Conservation (phyloP, 2,329 filamentous ascomycete genomes). For the Chaetomium globosum region DNA sequence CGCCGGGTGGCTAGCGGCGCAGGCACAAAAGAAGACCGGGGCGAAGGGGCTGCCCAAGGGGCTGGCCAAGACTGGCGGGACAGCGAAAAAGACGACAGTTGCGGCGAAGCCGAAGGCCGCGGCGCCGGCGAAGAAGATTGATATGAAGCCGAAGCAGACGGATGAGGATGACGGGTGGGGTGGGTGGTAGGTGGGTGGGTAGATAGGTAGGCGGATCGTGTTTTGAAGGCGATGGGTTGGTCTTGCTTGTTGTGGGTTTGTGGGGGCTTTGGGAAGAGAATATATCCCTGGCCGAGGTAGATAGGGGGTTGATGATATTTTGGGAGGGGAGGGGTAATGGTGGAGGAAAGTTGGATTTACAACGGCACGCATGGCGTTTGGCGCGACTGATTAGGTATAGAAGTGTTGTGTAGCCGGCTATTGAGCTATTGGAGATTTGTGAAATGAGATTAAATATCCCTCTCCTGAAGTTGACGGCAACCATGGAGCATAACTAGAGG, state of each 20-base stretch:
- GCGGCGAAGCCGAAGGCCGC: slow-evolving; percentile 38
- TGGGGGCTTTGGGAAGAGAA: not conserved
- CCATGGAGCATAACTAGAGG: not conserved
- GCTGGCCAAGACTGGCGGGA: slow-evolving; percentile 65
- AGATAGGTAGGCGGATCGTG: not conserved
- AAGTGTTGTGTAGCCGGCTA: not conserved
- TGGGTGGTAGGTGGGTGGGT: slow-evolving; percentile 53
- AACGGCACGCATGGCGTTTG: not conserved
- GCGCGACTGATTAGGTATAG: not conserved
- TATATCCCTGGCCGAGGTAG: not conserved
- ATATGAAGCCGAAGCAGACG: slow-evolving; percentile 65
- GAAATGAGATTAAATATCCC: not conserved
- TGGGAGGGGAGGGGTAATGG: not conserved
- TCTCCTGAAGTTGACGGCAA: not conserved
- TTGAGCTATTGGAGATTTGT: not conserved
- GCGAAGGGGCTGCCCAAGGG: slow-evolving; percentile 53
- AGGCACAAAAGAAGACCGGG: slow-evolving; percentile 71
- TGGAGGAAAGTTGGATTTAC: not conserved
- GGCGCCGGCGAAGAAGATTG: slow-evolving; percentile 51
- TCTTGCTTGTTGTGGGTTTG: slow-evolving; percentile 1
- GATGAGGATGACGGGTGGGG: slow-evolving; percentile 66
- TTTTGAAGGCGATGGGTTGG: not conserved
- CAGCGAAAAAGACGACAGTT: slow-evolving; percentile 38
- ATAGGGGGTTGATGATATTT: not conserved
- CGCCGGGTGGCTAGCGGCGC: slow-evolving; percentile 89